Conservation (phyloP, 192 early-diverging fungal species). For the Radiomyces spectabilis region DNA sequence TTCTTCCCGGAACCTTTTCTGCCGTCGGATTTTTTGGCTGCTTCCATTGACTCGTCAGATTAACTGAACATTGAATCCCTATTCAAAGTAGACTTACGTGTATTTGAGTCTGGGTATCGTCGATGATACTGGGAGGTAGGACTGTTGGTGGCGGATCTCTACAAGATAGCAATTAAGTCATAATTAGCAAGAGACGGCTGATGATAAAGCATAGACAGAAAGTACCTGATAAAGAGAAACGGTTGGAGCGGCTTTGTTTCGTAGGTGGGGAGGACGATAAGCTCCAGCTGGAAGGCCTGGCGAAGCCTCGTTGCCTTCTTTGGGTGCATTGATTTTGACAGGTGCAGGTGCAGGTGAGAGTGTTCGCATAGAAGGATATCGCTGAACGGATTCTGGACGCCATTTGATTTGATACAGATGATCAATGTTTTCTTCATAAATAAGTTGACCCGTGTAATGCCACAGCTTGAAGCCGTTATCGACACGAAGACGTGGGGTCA, state of each 20-base stretch:
- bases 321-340: slow-evolving; percentile 31
- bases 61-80: no score
- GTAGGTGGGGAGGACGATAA: slow-evolving; percentile 66
- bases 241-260: slow-evolving; percentile 37
- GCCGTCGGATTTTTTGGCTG: no score
- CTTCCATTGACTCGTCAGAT: no score
- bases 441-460: slow-evolving; percentile 85
- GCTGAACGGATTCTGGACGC: slow-evolving; percentile 52
- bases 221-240: slow-evolving; percentile 30
- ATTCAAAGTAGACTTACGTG: no score
- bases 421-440: slow-evolving; percentile 65
- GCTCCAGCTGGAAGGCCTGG: slow-evolving; percentile 44
- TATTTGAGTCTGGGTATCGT: no score
- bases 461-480: slow-evolving; percentile 96
- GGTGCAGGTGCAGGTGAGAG: slow-evolving; percentile 65
- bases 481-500: slow-evolving; percentile 89
- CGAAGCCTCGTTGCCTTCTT: slow-evolving; percentile 36
- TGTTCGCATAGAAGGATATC: slow-evolving; percentile 75
- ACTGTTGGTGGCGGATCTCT: no score
- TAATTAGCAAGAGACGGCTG: no score
- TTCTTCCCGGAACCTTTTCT: no score
- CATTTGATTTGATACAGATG: slow-evolving; percentile 82
- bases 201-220: no score
- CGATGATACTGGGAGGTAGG: no score
- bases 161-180: no score